Evolutionary conservation across 1,284 basidiomycete genomes (phyloP).

Genomic region (Sanghuangporus sanghuang): DNA sequence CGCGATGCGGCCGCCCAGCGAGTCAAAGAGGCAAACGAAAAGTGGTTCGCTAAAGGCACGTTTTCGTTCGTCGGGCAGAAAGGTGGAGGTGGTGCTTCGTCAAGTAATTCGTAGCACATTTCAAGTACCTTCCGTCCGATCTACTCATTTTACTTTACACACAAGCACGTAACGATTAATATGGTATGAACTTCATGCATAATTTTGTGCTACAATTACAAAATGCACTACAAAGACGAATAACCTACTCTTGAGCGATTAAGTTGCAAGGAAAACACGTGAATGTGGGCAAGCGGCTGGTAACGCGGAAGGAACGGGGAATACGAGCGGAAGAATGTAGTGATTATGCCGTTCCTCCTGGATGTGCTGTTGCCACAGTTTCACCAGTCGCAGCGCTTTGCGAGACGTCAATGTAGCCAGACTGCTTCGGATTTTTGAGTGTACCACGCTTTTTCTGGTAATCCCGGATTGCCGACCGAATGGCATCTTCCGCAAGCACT

Average conservation of each 20-base stretch:
- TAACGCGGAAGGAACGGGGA: neutral
- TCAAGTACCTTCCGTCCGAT: neutral
- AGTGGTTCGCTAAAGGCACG: constrained; percentile 85
- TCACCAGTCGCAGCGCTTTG: constrained; percentile 64
- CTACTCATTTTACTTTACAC: no score
- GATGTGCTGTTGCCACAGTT: constrained; percentile 61
- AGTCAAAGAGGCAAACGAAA: constrained; percentile 88
- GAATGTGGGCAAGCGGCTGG: neutral
- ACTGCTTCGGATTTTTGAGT: constrained; percentile 44
- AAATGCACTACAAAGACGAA: neutral
- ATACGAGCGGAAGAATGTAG: neutral
- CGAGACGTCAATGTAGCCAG: constrained; percentile 73
- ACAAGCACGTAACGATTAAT: no score
- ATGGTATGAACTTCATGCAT: neutral
- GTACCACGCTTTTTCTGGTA: constrained; percentile 76
- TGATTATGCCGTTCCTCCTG: constrained; percentile 29
- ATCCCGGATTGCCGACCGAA: constrained; percentile 91
- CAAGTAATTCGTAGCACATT: neutral
- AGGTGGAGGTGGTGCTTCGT: constrained; percentile 33
- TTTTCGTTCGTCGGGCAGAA: constrained; percentile 79
- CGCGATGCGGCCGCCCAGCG: constrained; percentile 71
- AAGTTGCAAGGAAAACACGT: neutral
- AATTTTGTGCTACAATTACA: constrained; percentile 6
- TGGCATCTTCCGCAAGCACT: constrained; percentile 98
- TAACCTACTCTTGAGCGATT: neutral